Base-by-base conservation (phyloP, 352 stramenopile genomes). In the Poterioochromonas sp. region DNA sequence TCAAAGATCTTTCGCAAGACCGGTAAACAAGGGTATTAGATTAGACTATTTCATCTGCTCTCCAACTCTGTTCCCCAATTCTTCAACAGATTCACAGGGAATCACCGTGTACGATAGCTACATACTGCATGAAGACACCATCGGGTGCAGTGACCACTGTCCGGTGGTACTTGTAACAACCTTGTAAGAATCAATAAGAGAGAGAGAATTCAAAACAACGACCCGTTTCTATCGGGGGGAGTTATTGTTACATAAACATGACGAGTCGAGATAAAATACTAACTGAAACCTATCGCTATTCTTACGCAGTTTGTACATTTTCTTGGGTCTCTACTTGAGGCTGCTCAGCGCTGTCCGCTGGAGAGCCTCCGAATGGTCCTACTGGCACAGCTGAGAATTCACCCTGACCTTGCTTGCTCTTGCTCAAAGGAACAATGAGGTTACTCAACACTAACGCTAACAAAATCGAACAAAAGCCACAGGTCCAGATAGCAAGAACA, bases 31-130 rank as follows among this genome's bases (percentile, higher is more conserved):
- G 35, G 68, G 68, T 26, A 40, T 60, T 1, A 18, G 68, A 47
- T 41, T 76, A 15, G 68, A 76, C 37, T 76, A 76, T 62, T 76
- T 76, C 47, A 62, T 76, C 8, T 39, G 22, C n/a, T 44, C n/a
- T 22, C 3, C 58, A 41, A 5, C 15, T 15, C 26, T 76, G 22
- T 63, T 76, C 12, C 63, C 63, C 12, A 53, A 37, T 74, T 5
- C 20, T 43, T 1, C 12, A 41, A 29, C 35, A 47, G 35, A 32
- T 26, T 47, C 12, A 26, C 11, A 73, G 18, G 62, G 41, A 44
- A 47, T 34, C 8, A 3, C 0, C 15, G 65, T 74, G 3, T 15
- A 44, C 11, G 65, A 74, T 34, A 54, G 2, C 2, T 76, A 60
- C 20, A 39, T 41, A 18, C 18, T 76, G 0, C 29, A 37, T 12